Percentiles rank a stretch among this genome's conserved stretches.
Conservation (phyloP, 495 filamentous ascomycete genomes). For the Hyphodiscus hymeniophilus region DNA sequence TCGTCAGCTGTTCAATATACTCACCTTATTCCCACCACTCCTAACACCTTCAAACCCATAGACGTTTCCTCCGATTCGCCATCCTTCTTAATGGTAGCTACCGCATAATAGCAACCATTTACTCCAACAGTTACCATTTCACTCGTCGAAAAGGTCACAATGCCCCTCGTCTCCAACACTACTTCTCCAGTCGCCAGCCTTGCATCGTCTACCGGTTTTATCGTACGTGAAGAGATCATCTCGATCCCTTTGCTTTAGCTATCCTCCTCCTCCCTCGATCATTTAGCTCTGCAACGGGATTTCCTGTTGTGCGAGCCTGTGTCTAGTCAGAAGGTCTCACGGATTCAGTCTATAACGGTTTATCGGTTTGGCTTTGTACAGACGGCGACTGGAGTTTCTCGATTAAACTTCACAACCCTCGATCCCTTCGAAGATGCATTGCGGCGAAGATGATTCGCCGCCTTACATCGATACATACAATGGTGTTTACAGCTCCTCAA, state of each 20-base stretch:
- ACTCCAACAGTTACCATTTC: conserved; percentile 16
- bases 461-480: conserved; percentile 34
- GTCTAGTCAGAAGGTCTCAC: conserved; percentile 22
- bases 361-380: conserved; percentile 40
- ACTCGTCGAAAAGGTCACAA: conserved; percentile 32
- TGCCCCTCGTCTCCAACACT: conserved; percentile 39
- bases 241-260: conserved; percentile 35
- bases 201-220: conserved; percentile 46
- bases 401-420: conserved; percentile 17
- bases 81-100: conserved; percentile 19
- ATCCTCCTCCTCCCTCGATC: conserved; percentile 32
- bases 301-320: conserved; percentile 18
- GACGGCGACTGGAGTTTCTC: conserved; percentile 45
- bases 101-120: conserved; percentile 19
- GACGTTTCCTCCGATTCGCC: conserved; percentile 14
- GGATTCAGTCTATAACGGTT: conserved; percentile 31
- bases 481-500: conserved; percentile 57
- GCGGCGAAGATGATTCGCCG: conserved; percentile 35
- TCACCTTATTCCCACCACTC: conserved; percentile 20
- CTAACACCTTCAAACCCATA: conserved; percentile 6
- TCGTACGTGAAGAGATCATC: conserved; percentile 41
- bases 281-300: conserved; percentile 23
- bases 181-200: conserved; percentile 49
- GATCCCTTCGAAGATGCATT: conserved; percentile 41
- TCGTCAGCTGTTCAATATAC: conserved; percentile 22